phyloP scores from a whole-genome alignment of 305 asterid genomes.

The Solanum hybrid region DNA sequence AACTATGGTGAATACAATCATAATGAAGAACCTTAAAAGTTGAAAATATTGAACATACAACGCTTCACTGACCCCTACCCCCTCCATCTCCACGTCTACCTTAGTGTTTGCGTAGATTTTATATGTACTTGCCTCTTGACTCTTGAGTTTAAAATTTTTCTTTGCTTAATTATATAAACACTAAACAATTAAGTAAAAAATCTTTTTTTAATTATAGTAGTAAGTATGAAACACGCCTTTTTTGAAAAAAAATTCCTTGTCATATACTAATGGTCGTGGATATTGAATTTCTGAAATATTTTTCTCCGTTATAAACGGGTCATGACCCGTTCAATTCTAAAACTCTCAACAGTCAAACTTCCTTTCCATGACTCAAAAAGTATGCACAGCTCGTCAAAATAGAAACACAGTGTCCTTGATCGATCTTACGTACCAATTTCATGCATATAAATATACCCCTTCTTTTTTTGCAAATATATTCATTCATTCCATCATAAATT shows the following conservation, averaged over 20 bases:
- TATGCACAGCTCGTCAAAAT: not conserved
- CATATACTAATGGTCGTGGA: not conserved
- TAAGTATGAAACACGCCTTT: not conserved
- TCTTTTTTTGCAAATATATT: not conserved
- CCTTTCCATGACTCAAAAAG: not conserved
- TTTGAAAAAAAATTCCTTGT: not conserved
- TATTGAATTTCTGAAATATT: not conserved
- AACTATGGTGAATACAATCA: not conserved
- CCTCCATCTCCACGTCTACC: not conserved
- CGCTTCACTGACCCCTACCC: not conserved
- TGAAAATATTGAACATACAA: not conserved
- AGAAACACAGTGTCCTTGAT: not conserved
- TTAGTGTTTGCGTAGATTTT: not conserved
- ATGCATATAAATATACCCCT: not conserved
- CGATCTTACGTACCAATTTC: not conserved
- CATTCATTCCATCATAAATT: not conserved
- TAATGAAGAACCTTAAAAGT: not conserved
- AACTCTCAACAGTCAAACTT: conserved; percentile 1
- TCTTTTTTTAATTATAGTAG: not conserved
- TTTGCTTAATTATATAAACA: not conserved
- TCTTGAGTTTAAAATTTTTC: not conserved
- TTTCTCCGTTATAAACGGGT: not conserved
- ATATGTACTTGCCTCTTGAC: not conserved
- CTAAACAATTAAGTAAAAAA: not conserved
- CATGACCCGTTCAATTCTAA: not conserved